These are phyloP conservation scores for Xerocomus minutiporus DNA, from an alignment of 1,284 basidiomycete species.

Conservation along the genomic window DNA sequence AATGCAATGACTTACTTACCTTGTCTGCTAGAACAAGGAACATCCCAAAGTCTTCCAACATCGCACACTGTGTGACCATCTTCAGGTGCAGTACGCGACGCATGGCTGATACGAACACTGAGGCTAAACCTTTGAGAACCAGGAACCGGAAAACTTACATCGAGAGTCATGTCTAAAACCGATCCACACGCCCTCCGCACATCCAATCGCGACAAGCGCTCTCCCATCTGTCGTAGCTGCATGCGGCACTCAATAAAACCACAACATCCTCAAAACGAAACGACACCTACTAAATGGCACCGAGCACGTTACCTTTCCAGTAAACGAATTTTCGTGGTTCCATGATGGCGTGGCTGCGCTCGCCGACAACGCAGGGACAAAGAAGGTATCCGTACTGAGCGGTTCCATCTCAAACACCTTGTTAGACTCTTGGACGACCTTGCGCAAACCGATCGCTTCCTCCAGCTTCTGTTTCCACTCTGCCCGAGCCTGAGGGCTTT, in stretches of 20 bases:
- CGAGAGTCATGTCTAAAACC: slow-evolving; percentile 84
- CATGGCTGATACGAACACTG: slow-evolving; percentile 50
- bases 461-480: slow-evolving; percentile 91
- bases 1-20: slow-evolving; percentile 38
- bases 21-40: slow-evolving; percentile 94
- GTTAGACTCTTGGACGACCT: slow-evolving; percentile 85
- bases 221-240: slow-evolving; percentile 78
- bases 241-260: slow-evolving; percentile 11
- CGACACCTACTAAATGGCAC: slow-evolving; percentile 79
- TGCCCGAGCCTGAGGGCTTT: slow-evolving; percentile 64
- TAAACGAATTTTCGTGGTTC: slow-evolving; percentile 70
- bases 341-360: slow-evolving; percentile 49
- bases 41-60: slow-evolving; percentile 92
- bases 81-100: slow-evolving; percentile 87
- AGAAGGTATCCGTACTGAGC: slow-evolving; percentile 81
- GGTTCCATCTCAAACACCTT: slow-evolving; percentile 90
- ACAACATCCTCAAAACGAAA: neutral
- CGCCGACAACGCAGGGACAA: slow-evolving; percentile 57
- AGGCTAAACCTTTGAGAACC: slow-evolving; percentile 1
- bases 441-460: slow-evolving; percentile 81
- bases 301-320: slow-evolving; percentile 89
- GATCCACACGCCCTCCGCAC: slow-evolving; percentile 96
- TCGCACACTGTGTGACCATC: slow-evolving; percentile 89
- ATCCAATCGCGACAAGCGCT: slow-evolving; percentile 86
- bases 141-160: slow-evolving; percentile 46